Evolutionary conservation across 768 basidiomycete genomes (phyloP), one percentile per base, ranked within the genome.

Genomic region (Roridomyces roridus): DNA sequence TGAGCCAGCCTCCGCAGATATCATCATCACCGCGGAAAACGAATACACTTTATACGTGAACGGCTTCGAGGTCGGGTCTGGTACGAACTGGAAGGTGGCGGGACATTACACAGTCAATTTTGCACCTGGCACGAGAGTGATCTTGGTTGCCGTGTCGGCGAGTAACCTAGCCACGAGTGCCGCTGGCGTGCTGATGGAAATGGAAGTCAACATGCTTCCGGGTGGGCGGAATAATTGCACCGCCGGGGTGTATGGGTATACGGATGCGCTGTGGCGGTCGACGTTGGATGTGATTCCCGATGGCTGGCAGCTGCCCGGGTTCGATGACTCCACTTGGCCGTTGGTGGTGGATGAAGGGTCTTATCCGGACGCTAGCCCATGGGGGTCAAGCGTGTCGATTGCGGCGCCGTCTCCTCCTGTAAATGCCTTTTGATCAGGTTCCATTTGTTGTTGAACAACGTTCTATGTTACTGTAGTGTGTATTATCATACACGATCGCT

Each of bases 101-200:
- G 21, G 46, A 35, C n/a, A 29, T n/a, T 54, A 54, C 52, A 46
- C 34, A 20, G 44, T 54, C 52, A 54, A 54, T 35, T 54, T 54
- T 15, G 34, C 37, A 14, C 25, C 46, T 4, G 3, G 25, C 12
- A 15, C 54, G 7, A 23, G 29, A 18, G 46, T 47, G 40, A 23
- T 55, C 15, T 45, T 55, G 7, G 26, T 47, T 23, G 51, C 51
- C 4, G 51, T 52, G 21, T 26, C 44, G 17, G 51, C 20, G 5
- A 52, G 7, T 28, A 52, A 52, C 20, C 15, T 41, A 10, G 51
- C 28, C 12, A 28, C 36, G 18, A 36, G 51, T 14, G n/a, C 36
- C 14, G 51, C 51, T 4, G 51, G 51, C 4, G 8, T 52, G 6
- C 25, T 52, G 8, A n/a, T 52, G 28, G 40, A 4, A 18, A 42